These are phyloP conservation scores for Escovopsis sp. DNA, from an alignment of 2,329 filamentous ascomycete genomes.

Conservation along the genomic window DNA sequence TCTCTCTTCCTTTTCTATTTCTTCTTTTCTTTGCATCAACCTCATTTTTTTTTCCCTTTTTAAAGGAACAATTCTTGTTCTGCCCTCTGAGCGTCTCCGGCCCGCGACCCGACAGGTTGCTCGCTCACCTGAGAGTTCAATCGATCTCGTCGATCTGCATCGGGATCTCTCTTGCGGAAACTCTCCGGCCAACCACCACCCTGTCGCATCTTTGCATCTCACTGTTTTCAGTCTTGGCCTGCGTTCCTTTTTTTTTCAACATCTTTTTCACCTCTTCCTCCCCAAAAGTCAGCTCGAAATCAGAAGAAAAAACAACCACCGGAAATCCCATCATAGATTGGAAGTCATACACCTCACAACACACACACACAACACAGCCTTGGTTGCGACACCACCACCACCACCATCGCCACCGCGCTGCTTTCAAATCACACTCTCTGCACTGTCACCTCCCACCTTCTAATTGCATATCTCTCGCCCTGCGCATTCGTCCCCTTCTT, in stretches of 20 bases:
- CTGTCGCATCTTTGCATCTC: constrained; percentile 3
- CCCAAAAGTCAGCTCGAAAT: no score
- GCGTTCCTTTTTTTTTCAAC: no score
- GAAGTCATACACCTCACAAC: background rate
- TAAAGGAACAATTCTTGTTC: no score
- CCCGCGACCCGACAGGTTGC: constrained; percentile 9
- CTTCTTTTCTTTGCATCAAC: constrained; percentile 12
- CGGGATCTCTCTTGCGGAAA: no score
- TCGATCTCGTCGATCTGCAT: no score
- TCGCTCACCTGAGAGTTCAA: background rate
- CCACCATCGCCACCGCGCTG: no score
- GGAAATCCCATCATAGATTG: background rate
- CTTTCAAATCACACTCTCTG: no score
- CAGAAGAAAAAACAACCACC: constrained; percentile 1
- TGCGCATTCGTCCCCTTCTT: no score
- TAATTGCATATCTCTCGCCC: no score
- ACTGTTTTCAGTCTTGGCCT: no score
- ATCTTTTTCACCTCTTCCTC: no score
- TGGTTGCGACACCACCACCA: background rate
- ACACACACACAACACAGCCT: background rate
- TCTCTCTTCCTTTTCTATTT: constrained; percentile 24
- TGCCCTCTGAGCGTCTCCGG: constrained; percentile 30
- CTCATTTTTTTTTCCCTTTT: constrained; percentile 17
- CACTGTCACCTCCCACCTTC: background rate
- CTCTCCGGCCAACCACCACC: constrained; percentile 5